Evolutionary conservation across 1,284 basidiomycete species (phyloP), one percentile per base, ranked within the genome.

Genomic region (Fomitopsis schrenkii): DNA sequence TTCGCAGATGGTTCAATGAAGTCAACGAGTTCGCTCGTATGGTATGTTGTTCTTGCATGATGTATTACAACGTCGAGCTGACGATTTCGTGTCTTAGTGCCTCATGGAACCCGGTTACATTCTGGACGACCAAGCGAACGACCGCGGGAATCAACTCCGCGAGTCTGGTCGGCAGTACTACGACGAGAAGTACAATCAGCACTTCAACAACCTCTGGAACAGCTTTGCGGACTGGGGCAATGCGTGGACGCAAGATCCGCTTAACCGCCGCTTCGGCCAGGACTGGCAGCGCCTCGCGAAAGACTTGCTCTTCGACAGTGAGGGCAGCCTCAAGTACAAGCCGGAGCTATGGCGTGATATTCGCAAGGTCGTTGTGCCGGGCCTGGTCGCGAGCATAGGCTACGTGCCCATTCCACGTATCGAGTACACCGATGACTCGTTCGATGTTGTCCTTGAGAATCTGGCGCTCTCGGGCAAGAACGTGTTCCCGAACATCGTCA

Each of bases 391-490:
- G 57, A 77, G 85, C 77, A 79, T 94, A 64, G 94, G 94, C 26
- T 94, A 95, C 74, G 77, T 98, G 59, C 96, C 96, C 28, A 95
- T 97, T 66, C 95, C 93, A 0, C 87, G 93, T 53, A 87, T 94
- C 74, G 95, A 97, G 76, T 96, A 95, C 78, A 88, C 87, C n/a
- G 93, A 95, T 72, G 87, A 91, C 57, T 74, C 83, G n/a, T 75
- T 95, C 64, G 94, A 96, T 68, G 81, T 97, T 57, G 93, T 97
- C 62, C 86, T 98, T 63, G 96, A 98, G 82, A 97, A 98, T 76
- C 83, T 98, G 36, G 90, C 93, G 4, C 82, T 98, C 19, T 91
- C 94, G 63, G 91, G 93, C 33, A 85, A 88, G 62, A 93, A 94
- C 74, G 74, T 94, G 5, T 87, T 94, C 77, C 91, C 90, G 3